These are phyloP conservation scores for Xylaria sp. DNA, from an alignment of 2,329 filamentous ascomycete species.

Conservation along the genomic window DNA sequence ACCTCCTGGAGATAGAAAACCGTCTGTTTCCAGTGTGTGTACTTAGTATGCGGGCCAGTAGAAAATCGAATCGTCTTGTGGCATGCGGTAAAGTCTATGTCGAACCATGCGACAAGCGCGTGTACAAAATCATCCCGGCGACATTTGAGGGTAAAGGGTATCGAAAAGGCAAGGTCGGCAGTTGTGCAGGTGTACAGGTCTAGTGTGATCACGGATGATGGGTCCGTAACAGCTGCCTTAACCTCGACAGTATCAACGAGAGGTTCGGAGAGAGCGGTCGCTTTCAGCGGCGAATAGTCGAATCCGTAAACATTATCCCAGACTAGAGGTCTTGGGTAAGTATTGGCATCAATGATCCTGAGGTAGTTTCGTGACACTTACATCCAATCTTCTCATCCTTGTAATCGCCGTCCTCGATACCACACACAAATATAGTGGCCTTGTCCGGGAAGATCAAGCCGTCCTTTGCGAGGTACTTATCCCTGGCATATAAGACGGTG, in stretches of 20 bases:
- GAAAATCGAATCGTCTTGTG: slow-evolving; percentile 98
- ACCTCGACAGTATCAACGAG: slow-evolving; percentile 98
- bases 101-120: slow-evolving; percentile 97
- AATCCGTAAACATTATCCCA: slow-evolving; percentile 99
- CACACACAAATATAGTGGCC: slow-evolving; percentile 95
- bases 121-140: slow-evolving; percentile 95
- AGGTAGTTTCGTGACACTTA: slow-evolving; percentile 61
- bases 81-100: slow-evolving; percentile 97
- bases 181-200: slow-evolving; percentile 92
- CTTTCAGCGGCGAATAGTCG: slow-evolving; percentile 93
- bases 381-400: slow-evolving; percentile 99
- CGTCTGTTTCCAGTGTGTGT: slow-evolving; percentile 99
- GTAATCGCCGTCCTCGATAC: slow-evolving; percentile 98
- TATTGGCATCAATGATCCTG: background rate
- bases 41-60: slow-evolving; percentile 97
- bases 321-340: slow-evolving; percentile 67
- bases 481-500: slow-evolving; percentile 95
- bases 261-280: slow-evolving; percentile 92
- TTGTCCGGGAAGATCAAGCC: slow-evolving; percentile 99
- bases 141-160: slow-evolving; percentile 78
- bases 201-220: slow-evolving; percentile 83
- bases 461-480: slow-evolving; percentile 86
- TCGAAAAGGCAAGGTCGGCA: slow-evolving; percentile 84
- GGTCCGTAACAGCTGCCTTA: slow-evolving; percentile 96
- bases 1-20: slow-evolving; percentile 98